Evolutionary conservation across 2,329 filamentous ascomycete species (phyloP), one percentile per base, ranked within the genome.

Genomic region (Lecanicillium sp.): DNA sequence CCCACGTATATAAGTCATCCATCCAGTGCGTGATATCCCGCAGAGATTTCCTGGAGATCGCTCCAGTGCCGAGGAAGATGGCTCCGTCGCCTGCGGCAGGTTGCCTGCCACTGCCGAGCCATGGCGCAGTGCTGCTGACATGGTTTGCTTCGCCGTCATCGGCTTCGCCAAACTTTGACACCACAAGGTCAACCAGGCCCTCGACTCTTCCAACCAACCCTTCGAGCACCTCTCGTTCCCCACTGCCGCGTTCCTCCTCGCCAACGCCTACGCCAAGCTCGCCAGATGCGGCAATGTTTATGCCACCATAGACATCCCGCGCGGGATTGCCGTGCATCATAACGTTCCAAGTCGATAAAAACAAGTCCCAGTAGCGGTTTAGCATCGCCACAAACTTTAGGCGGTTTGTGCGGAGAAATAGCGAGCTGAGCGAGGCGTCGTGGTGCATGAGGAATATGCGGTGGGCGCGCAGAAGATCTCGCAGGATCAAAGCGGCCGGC

Each of bases 191-290:
- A 5, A 94, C 75, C 29, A 98, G 69, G 1, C 92, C 92, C 37
- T 92, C 82, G 17, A 87, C 85, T 40, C 85, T 72, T 9, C 72
- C 73, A 2, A 87, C 79, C 45, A 95, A 78, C n/a, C 87, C 87
- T 59, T 97, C 90, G 2, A 98, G 68, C 1, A 97, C 90, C 51
- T 94, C 90, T 51, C 90, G 74, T 64, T 97, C 90, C 22, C 88
- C 88, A 56, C 90, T 96, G 4, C 90, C 90, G 58, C 88, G 83
- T 40, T 96, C 87, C 64, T 97, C 92, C 58, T 97, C 92, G 14
- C 92, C 92, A 1, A 97, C 92, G 0, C 92, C 92, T 33, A 96
- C 77, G 13, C 92, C 92, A 18, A 97, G 74, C 62, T 97, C 90
- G 14, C 92, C 90, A 25, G 87, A 88, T 6, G 84, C 86, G 11